phyloP scores from a whole-genome alignment of 2,329 filamentous ascomycete species.

The Karstenula rhodostoma region DNA sequence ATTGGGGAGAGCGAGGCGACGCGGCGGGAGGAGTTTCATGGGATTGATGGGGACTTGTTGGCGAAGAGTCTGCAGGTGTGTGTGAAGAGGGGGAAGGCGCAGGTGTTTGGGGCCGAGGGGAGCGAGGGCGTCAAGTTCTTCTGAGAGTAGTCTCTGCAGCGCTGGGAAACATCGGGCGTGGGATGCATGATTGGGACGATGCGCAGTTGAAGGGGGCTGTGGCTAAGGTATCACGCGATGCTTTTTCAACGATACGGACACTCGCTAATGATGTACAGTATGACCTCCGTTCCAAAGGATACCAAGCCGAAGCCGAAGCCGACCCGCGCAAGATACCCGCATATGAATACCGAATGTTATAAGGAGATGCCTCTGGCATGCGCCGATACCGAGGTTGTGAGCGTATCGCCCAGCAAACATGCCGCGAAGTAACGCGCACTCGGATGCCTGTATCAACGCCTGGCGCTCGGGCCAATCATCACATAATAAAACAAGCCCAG shows the following conservation, averaged over 20 bases:
- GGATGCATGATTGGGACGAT: not conserved
- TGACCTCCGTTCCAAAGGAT: not conserved
- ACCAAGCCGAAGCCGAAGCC: conserved; percentile 5
- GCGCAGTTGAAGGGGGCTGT: not conserved
- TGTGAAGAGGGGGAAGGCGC: conserved; percentile 89
- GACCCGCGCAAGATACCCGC: conserved; percentile 3
- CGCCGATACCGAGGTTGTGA: not conserved
- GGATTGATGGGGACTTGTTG: conserved; percentile 85
- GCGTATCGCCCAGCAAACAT: not conserved
- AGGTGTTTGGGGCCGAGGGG: conserved; percentile 84
- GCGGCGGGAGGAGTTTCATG: conserved; percentile 74
- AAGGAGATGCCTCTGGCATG: not conserved
- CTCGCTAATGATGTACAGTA: conserved; percentile 12
- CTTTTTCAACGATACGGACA: not conserved
- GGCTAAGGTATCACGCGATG: not conserved
- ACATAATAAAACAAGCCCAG: not conserved
- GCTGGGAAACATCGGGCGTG: not conserved
- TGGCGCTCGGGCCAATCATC: conserved; percentile 17
- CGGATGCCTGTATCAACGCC: conserved; percentile 28
- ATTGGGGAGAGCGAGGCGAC: conserved; percentile 86
- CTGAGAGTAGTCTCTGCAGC: conserved; percentile 48
- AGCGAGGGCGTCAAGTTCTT: conserved; percentile 97
- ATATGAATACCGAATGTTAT: conserved; percentile 6
- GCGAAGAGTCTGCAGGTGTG: conserved; percentile 80
- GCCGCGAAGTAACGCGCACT: conserved; percentile 6